Conservation (phyloP, 2,329 filamentous ascomycete species). For the Clarireedia monteithiana region DNA sequence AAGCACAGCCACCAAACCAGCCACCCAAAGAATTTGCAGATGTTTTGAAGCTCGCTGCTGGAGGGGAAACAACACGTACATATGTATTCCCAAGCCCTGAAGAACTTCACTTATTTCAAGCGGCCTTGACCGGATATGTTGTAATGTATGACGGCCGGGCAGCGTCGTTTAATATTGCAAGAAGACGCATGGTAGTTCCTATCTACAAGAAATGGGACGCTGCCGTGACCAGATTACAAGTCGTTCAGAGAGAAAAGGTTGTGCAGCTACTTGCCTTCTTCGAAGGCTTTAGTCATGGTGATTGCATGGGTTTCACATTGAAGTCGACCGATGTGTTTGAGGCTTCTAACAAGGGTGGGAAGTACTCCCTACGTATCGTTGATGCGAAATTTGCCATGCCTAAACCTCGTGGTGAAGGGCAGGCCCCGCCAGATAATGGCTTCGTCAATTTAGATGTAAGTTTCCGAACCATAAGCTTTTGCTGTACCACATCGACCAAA, state of each 20-base stretch:
- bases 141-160: constrained; percentile 70
- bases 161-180: constrained; percentile 69
- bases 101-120: constrained; percentile 73
- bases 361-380: constrained; percentile 68
- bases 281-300: constrained; percentile 76
- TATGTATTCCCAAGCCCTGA: constrained; percentile 58
- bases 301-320: constrained; percentile 82
- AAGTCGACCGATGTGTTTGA: constrained; percentile 82
- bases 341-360: constrained; percentile 53
- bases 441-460: constrained; percentile 69
- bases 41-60: constrained; percentile 37
- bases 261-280: constrained; percentile 81
- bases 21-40: constrained; percentile 54
- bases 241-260: constrained; percentile 68
- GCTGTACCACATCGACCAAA: neutral
- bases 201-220: constrained; percentile 95
- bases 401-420: constrained; percentile 40
- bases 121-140: constrained; percentile 69
- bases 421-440: constrained; percentile 51
- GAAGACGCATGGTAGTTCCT: constrained; percentile 80
- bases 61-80: constrained; percentile 59
- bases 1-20: constrained; percentile 55
- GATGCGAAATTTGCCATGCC: constrained; percentile 89
- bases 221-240: constrained; percentile 67
- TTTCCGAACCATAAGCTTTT: neutral